Conservation (phyloP, 1,284 basidiomycete species). For the Sanghuangporus baumii region DNA sequence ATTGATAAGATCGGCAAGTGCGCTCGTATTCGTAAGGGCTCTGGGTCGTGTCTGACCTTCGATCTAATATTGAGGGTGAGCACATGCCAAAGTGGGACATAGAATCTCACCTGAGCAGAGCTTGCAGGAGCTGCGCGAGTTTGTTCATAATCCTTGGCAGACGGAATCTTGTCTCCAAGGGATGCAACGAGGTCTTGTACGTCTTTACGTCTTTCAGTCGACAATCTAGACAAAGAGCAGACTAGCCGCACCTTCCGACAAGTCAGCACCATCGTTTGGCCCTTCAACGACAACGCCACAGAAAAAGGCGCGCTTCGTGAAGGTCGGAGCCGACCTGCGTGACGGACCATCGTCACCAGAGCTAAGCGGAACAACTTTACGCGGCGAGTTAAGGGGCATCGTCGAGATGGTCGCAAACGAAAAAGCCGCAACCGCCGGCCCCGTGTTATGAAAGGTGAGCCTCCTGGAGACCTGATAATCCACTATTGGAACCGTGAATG, state of each 20-base stretch:
- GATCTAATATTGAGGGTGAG: conserved; percentile 29
- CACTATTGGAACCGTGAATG: background rate
- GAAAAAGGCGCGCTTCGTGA: conserved; percentile 72
- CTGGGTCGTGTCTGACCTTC: conserved; percentile 43
- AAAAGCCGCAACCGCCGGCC: conserved; percentile 2
- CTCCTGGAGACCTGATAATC: background rate
- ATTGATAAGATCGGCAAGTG: conserved; percentile 62
- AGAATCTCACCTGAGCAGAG: background rate
- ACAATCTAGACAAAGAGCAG: background rate
- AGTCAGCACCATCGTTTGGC: conserved; percentile 56
- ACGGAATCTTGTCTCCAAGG: conserved; percentile 49
- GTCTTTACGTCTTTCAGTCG: conserved; percentile 37
- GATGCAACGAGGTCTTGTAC: conserved; percentile 74
- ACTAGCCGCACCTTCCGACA: conserved; percentile 52
- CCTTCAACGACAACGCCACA: conserved; percentile 80
- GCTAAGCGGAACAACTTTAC: conserved; percentile 65
- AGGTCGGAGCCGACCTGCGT: conserved; percentile 31
- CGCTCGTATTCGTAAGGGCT: conserved; percentile 54
- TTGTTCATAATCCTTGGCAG: conserved; percentile 39
- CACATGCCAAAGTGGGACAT: background rate
- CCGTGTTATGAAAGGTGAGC: conserved; percentile 2
- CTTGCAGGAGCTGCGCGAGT: background rate
- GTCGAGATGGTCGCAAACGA: conserved; percentile 1
- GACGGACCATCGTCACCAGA: conserved; percentile 52
- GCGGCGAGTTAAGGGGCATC: conserved; percentile 53